These are phyloP conservation scores for Spirogloea muscicola DNA, from an alignment of 139 green algal genomes.

Conservation along the genomic window DNA sequence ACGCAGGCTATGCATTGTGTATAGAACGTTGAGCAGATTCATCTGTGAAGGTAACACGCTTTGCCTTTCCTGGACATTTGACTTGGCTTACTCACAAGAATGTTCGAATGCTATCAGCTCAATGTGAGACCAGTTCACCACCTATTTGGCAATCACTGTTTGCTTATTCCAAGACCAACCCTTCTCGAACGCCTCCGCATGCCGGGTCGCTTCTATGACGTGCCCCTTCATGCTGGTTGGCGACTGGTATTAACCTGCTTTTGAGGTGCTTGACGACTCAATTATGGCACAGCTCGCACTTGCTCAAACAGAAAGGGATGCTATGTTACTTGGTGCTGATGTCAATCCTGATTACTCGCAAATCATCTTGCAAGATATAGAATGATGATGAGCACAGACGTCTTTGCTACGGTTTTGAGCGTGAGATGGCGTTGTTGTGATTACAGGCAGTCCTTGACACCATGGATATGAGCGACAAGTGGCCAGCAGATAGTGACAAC, in stretches of 20 bases:
- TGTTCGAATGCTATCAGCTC: not conserved
- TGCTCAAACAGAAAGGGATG: no score
- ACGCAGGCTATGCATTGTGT: not conserved
- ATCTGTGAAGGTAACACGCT: not conserved
- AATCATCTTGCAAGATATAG: no score
- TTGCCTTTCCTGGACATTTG: not conserved
- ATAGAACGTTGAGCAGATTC: not conserved
- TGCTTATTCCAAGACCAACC: constrained; percentile 40
- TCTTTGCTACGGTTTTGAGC: no score
- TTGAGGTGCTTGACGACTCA: no score
- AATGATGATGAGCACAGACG: no score
- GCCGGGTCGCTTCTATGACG: constrained; percentile 51
- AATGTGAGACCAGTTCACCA: constrained; percentile 50
- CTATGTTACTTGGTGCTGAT: no score
- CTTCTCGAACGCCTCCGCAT: constrained; percentile 53
- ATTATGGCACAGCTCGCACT: no score
- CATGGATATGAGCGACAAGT: constrained; percentile 65
- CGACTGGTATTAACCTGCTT: constrained; percentile 51
- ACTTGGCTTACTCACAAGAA: not conserved
- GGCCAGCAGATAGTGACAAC: no score
- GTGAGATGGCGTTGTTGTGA: no score
- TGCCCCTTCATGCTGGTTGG: constrained; percentile 52
- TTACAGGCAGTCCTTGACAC: constrained; percentile 59
- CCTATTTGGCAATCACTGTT: constrained; percentile 70
- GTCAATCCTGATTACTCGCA: no score